phyloP scores from a whole-genome alignment of 2,329 filamentous ascomycete species.

The Arthrobotrys pseudoclavata region DNA sequence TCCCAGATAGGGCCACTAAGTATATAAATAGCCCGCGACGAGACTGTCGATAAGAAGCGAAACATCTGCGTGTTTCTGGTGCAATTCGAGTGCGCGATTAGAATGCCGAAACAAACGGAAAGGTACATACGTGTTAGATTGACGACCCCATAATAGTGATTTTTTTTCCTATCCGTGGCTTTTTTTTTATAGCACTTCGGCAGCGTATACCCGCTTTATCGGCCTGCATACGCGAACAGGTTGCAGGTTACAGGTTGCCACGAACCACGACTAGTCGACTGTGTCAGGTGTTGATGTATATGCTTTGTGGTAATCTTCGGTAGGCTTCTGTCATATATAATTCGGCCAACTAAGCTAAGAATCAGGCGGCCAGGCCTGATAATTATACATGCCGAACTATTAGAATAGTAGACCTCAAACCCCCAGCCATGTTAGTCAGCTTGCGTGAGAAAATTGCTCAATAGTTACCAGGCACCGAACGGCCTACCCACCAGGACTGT shows the following conservation, averaged over 20 bases:
- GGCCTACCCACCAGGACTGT: constrained; percentile 2
- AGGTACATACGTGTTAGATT: not conserved
- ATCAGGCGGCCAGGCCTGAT: constrained; percentile 16
- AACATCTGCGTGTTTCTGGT: no score
- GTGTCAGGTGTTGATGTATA: not conserved
- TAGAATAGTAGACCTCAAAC: not conserved
- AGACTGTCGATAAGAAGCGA: no score
- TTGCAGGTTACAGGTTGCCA: constrained; percentile 2
- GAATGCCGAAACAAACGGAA: not conserved
- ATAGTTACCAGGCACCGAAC: constrained; percentile 38
- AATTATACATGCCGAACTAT: not conserved
- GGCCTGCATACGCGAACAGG: not conserved
- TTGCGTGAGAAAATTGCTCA: constrained; percentile 38
- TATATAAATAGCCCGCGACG: not conserved
- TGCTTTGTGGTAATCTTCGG: not conserved
- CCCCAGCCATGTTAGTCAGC: constrained; percentile 26
- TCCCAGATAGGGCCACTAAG: not conserved
- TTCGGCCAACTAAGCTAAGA: not conserved
- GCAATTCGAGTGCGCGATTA: no score
- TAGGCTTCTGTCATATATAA: constrained; percentile 19
- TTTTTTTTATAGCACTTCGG: constrained; percentile 6
- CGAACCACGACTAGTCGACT: not conserved
- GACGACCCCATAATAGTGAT: not conserved
- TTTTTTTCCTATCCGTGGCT: not conserved
- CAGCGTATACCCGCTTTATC: constrained; percentile 3